Evolutionary conservation across 2,329 filamentous ascomycete species (phyloP).

Genomic region (Paecilomyces dactylethromorphus): DNA sequence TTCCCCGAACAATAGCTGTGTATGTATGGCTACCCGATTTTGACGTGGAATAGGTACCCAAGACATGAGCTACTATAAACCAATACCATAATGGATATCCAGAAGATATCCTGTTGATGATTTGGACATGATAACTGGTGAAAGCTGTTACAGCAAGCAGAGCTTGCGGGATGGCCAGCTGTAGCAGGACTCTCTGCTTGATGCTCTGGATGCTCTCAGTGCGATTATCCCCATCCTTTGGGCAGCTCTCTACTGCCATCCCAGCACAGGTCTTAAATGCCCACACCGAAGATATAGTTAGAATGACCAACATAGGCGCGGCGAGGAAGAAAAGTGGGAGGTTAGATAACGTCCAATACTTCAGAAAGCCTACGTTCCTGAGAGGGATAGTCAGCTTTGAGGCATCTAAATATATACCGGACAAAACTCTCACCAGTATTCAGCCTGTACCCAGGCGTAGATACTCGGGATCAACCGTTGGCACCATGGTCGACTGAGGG

Average conservation of each 20-base stretch:
- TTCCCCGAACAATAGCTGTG: conserved; percentile 52
- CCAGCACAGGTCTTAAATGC: conserved; percentile 22
- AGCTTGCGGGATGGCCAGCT: conserved; percentile 66
- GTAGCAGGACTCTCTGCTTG: conserved; percentile 30
- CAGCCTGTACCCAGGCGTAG: conserved; percentile 78
- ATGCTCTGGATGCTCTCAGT: conserved; percentile 1
- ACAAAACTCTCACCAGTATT: conserved; percentile 69
- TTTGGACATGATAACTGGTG: conserved; percentile 85
- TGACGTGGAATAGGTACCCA: conserved; percentile 13
- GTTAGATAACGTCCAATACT: conserved; percentile 85
- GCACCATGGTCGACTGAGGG: conserved; percentile 65
- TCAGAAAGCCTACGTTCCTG: conserved; percentile 81
- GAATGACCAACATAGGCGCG: conserved; percentile 64
- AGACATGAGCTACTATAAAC: conserved; percentile 55
- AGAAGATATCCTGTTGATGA: conserved; percentile 81
- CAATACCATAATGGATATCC: conserved; percentile 88
- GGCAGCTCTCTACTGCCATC: background rate
- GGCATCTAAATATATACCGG: background rate
- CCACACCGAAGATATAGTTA: conserved; percentile 56
- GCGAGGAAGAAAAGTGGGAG: conserved; percentile 82
- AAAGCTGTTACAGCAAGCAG: conserved; percentile 65
- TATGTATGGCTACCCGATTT: conserved; percentile 10
- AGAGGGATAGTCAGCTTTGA: conserved; percentile 6
- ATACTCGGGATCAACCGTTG: conserved; percentile 68
- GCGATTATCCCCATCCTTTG: background rate